Evolutionary conservation across 2,329 filamentous ascomycete species (phyloP), one percentile per base, ranked within the genome.

Genomic region (Colletotrichum tropicicola): DNA sequence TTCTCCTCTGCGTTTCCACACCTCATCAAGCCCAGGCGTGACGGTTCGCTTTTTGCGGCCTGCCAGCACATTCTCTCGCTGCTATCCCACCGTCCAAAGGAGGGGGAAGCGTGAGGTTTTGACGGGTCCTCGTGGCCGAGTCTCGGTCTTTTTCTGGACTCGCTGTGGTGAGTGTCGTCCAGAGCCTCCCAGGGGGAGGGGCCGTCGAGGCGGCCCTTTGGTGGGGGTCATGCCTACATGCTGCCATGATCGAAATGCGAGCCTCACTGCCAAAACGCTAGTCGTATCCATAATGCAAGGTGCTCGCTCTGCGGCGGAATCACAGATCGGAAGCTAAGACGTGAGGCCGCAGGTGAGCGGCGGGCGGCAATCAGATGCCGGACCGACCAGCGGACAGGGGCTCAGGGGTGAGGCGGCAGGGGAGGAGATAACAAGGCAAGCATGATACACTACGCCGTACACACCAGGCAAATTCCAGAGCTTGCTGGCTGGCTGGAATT

Each of bases 61-160:
- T 37, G 25, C 52, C 52, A 39, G 43, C 30, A 19, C 54, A 27
- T 57, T 48, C 43, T 47, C 43, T 57, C 54, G 45, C 55, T 28
- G 32, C 12, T 44, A 35, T 43, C 21, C 8, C 15, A 43, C 30
- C 30, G 30, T 15, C 30, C 9, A 35, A 35, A 35, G 23, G 41
- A 17, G 41, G 52, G 15, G n/a, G n/a, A n/a, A n/a, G n/a, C n/a
- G n/a, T 21, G 43, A n/a, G 7, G 10, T 25, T 27, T 17, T 17
- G 32, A 64, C 30, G 55, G 62, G 62, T 56, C 58, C 25, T 53
- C 21, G n/a, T 51, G 49, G 49, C 62, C 62, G 62, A 62, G 62
- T 56, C 51, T 65, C 62, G 62, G 62, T 51, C 39, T 47, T 55
- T 61, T 57, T 48, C 54, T 57, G 41, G 54, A 48, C 51, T 61